phyloP scores from a whole-genome alignment of 139 green algal genomes.

The Astrephomene gubernaculifera region DNA sequence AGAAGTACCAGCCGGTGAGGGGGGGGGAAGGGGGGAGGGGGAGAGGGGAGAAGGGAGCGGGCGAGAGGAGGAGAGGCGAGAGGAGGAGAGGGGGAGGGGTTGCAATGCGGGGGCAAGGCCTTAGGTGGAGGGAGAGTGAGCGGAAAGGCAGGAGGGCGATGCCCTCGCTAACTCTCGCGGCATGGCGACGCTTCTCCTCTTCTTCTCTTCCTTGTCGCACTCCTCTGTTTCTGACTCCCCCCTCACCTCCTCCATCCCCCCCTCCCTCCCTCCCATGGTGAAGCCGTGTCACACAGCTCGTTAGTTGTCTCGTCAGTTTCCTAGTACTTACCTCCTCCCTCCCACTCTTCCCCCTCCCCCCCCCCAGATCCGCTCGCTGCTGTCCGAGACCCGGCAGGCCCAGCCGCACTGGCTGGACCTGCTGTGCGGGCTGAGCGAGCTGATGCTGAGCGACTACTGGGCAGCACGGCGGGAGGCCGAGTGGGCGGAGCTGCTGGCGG shows the following conservation, averaged over 20 bases:
- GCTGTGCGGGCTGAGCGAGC: constrained; percentile 1
- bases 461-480: not conserved
- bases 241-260: not conserved
- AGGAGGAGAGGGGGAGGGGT: not conserved
- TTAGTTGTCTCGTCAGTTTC: too few species aligned
- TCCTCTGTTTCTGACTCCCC: not conserved
- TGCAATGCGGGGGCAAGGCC: not conserved
- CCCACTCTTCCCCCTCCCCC: not conserved
- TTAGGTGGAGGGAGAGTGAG: too few species aligned
- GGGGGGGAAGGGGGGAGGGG: not conserved
- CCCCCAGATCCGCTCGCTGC: not conserved
- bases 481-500: constrained; percentile 3
- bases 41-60: not conserved
- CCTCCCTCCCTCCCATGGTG: too few species aligned
- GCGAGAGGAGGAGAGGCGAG: not conserved
- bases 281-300: too few species aligned
- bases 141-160: too few species aligned
- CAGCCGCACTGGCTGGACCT: constrained; percentile 1
- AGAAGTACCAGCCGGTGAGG: constrained; percentile 6
- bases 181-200: too few species aligned
- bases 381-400: constrained; percentile 1
- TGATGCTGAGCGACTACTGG: not conserved
- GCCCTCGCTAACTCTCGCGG: too few species aligned
- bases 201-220: not conserved
- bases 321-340: not conserved